Base-by-base conservation (phyloP, 805 yeast genomes). In the Spathaspora hagerdaliae region DNA sequence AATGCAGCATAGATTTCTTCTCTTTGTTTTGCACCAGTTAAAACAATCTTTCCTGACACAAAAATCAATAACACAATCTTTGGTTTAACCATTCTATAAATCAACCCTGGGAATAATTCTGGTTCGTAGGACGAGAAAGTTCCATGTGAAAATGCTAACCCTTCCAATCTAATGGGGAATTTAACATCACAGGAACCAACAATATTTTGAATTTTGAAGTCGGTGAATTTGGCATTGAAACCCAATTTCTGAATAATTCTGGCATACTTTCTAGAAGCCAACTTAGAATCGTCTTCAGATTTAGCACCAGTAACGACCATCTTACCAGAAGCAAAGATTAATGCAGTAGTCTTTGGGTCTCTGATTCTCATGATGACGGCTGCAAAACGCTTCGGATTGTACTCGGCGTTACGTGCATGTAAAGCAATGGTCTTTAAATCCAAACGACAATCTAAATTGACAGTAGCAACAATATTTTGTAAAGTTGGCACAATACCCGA, bases 271-370 rank as follows among this genome's bases (percentile, higher is more conserved):
- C 99, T 82, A 15, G 97, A 89, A 1, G 99, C 99, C 53, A 94
- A 77, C 66, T 94, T 94, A n/a, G 97, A 89, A 64, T 94, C 98
- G 63, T 94, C 98, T 66, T 94, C 99, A 33, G 96, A 86, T 67
- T 94, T 94, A 24, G 99, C 99, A 79, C 99, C 99, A 29, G 98
- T 94, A 12, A 94, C 99, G 55, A 94, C 99, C 99, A 94, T 94
- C 68, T 94, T 94, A 60, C 99, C 99, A 2, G 97, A 90, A 1
- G 99, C 99, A 67, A 94, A 94, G 54, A 94, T 94, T 55, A 94
- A 76, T 0, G 99, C 98, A 2, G 99, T 94, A 1, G 99, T 94
- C 67, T 94, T 94, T 13, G 99, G 99, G 65, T 94, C 99, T 69
- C 99, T 82, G 57, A 94, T 94, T 77, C 99, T 87, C 99, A 94